phyloP scores from a whole-genome alignment of 2,329 filamentous ascomycete genomes.

The Thielaviopsis musarum region DNA sequence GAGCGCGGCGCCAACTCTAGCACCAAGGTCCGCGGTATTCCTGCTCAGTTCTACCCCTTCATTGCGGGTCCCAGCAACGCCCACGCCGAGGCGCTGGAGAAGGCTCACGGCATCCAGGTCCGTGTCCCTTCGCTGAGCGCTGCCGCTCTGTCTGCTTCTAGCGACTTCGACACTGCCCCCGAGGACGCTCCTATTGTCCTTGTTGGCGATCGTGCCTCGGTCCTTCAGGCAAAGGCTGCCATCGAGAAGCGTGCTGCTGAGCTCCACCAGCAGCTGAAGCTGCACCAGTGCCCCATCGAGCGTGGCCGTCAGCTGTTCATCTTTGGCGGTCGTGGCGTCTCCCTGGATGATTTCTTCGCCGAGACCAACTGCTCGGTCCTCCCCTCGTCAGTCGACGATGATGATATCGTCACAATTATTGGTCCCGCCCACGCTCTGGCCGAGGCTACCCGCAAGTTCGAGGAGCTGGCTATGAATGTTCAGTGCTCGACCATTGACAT shows the following conservation, averaged over 20 bases:
- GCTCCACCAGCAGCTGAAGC: slow-evolving; percentile 56
- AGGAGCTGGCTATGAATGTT: slow-evolving; percentile 79
- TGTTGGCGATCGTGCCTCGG: slow-evolving; percentile 67
- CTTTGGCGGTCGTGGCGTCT: slow-evolving; percentile 64
- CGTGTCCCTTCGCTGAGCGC: slow-evolving; percentile 45
- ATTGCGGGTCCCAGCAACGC: slow-evolving; percentile 65
- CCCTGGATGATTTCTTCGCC: slow-evolving; percentile 70
- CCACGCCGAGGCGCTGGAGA: slow-evolving; percentile 51
- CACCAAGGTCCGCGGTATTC: slow-evolving; percentile 66
- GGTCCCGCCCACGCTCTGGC: slow-evolving; percentile 61
- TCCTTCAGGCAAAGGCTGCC: slow-evolving; percentile 61
- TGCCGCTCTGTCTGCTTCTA: slow-evolving; percentile 46
- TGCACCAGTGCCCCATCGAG: slow-evolving; percentile 69
- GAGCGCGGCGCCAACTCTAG: slow-evolving; percentile 72
- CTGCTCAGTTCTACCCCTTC: slow-evolving; percentile 89
- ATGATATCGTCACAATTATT: slow-evolving; percentile 70
- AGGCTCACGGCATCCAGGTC: slow-evolving; percentile 62
- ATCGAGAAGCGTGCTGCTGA: slow-evolving; percentile 66
- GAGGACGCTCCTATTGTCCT: slow-evolving; percentile 61
- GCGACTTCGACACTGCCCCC: slow-evolving; percentile 54
- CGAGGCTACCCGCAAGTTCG: slow-evolving; percentile 62
- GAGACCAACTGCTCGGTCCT: slow-evolving; percentile 85
- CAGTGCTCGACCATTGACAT: slow-evolving; percentile 72
- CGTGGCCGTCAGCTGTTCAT: slow-evolving; percentile 89
- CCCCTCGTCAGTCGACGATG: slow-evolving; percentile 59